Base-by-base conservation (phyloP, 306 rosid species). In the Lupinus albus region DNA sequence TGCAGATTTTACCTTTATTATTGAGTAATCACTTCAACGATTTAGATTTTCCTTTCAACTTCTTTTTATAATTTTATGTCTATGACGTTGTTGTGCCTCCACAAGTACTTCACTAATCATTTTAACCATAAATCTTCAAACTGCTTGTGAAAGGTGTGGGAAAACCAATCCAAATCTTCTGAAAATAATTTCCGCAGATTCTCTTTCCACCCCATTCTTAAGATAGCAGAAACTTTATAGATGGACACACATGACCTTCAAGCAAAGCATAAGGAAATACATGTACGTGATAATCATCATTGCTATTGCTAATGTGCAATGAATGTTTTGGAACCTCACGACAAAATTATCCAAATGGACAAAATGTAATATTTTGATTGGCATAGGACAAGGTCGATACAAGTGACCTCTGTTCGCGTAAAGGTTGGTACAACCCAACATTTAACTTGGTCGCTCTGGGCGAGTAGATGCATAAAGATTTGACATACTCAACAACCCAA, bases 401-500 rank as follows among this genome's bases (percentile, higher is more conserved):
- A n/a, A n/a, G n/a, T n/a, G n/a, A n/a, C n/a, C n/a, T n/a, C n/a
- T n/a, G n/a, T n/a, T 38, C 88, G 93, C 42, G 96, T 94, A 18
- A 89, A 88, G 61, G 78, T 70, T 28, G 98, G 94, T 15, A 66
- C 36, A 44, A 83, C 84, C 83, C 91, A 86, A 57, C 84, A 74
- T 73, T 84, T 80, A 14, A 83, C 86, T 81, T 68, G 81, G 71
- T 89, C 98, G 12, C 73, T 63, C 55, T 68, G 82, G 14, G 83
- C 77, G 95, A 89, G 74, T 86, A 89, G 68, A 63, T 65, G 66
- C 96, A 89, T 39, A 84, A 76, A 61, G 95, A 84, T 35, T 68
- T 76, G 54, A 94, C 95, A 80, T 82, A 79, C 57, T 88, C 84
- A 21, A 89, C 94, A 50, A 93, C 90, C 98, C 98, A 93, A 73